Conservation (phyloP, 331 rosid species). For the Erythrophleum ivorense region DNA sequence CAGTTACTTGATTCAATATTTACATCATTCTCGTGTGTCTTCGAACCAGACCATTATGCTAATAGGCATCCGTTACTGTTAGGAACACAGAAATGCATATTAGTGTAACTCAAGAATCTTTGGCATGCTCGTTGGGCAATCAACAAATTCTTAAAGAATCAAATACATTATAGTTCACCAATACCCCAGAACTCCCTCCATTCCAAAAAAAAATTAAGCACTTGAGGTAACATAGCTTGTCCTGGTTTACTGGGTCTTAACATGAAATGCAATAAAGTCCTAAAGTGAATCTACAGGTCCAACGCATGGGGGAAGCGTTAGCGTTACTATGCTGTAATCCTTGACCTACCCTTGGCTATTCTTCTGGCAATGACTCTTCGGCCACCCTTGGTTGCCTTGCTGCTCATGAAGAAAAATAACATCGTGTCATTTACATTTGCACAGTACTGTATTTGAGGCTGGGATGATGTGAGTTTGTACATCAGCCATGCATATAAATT, state of each 20-base stretch:
- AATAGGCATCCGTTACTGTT: no score
- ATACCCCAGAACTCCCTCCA: background rate
- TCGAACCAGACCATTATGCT: no score
- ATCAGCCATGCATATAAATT: slow-evolving; percentile 9
- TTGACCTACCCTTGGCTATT: slow-evolving; percentile 83
- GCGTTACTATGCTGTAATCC: slow-evolving; percentile 82
- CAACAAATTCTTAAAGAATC: slow-evolving; percentile 21
- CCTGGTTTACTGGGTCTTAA: background rate
- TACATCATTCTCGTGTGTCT: background rate
- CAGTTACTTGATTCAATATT: background rate
- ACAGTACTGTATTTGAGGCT: slow-evolving; percentile 12
- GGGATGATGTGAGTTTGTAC: background rate
- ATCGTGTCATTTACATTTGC: background rate
- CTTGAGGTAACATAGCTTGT: slow-evolving; percentile 23
- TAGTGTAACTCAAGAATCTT: slow-evolving; percentile 7
- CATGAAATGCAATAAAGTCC: slow-evolving; percentile 37
- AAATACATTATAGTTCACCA: slow-evolving; percentile 28
- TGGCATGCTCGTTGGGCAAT: slow-evolving; percentile 31
- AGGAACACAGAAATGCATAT: slow-evolving; percentile 18
- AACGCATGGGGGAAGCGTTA: background rate
- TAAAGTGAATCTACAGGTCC: slow-evolving; percentile 37
- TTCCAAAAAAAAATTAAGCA: background rate
- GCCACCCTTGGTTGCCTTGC: slow-evolving; percentile 97
- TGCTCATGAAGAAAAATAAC: slow-evolving; percentile 54
- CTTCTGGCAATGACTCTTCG: slow-evolving; percentile 90